Base-by-base conservation (phyloP, 345 rosid species). In the Citrus maxima region DNA sequence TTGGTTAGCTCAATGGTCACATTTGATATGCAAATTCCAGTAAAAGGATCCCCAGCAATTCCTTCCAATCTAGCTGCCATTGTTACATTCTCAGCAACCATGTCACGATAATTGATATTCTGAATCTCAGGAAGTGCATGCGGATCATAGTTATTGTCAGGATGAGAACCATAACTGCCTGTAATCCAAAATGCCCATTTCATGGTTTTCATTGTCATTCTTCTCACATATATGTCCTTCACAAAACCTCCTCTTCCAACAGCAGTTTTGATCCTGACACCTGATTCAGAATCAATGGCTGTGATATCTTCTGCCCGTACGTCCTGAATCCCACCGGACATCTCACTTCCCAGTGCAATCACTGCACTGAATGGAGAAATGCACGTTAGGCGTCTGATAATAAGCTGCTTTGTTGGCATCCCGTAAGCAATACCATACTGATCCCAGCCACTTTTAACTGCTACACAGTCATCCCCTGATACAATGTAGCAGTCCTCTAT, bases 401-500 rank as follows among this genome's bases (percentile, higher is more conserved):
- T 80, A 4, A 95, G 88, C 81, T 95, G 92, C 86, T 88, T 83
- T 40, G 95, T 88, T 1, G 98, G 95, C 94, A 90, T 92, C 72
- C 88, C 90, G 10, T 64, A 81, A n/a, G 83, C 76, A 28, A 80
- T 88, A 5, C 97, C 97, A 62, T 90, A 95, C 81, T 95, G 82
- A 70, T 95, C 98, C 96, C 97, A 93, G 0, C 98, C 98, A 59
- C 98, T 90, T 82, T 95, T 95, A 25, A 95, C 85, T 0, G 98
- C 98, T 12, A 95, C 83, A 42, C 98, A 93, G 63, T 95, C 98
- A 35, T 95, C 98, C 0, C 98, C 98, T 3, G 98, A 95, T 30
- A 89, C 92, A 7, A 95, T 89, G 87, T 90, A 92, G 40, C 93
- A 88, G 78, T 95, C 98, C 68, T 92, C 94, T 2, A 95, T 95